Conservation (phyloP, 768 basidiomycete species). For the Tephrocybe sp. region DNA sequence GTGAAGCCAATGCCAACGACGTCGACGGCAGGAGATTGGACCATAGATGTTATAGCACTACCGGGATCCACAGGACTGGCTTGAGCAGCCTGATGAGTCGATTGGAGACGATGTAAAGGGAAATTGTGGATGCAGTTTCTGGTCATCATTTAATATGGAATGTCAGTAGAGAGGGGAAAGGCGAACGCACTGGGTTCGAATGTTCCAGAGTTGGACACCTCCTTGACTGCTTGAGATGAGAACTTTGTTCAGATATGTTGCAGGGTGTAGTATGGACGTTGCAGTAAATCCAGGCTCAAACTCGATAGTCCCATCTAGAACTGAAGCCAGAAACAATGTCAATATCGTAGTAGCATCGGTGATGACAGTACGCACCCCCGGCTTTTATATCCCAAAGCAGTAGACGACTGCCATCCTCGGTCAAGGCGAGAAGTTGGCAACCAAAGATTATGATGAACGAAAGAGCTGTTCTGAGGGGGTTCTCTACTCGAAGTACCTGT, state of each 20-base stretch:
- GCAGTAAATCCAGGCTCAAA: constrained; percentile 88
- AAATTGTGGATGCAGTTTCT: constrained; percentile 88
- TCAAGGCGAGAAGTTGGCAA: constrained; percentile 73
- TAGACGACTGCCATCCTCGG: constrained; percentile 76
- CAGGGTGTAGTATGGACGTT: constrained; percentile 84
- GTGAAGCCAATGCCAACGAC: constrained; percentile 92
- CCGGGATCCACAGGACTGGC: constrained; percentile 23
- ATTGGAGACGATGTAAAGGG: constrained; percentile 50
- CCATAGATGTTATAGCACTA: constrained; percentile 70
- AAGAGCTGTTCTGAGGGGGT: constrained; percentile 62
- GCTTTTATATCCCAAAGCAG: constrained; percentile 71
- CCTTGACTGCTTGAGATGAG: constrained; percentile 84
- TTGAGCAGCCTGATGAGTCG: constrained; percentile 24
- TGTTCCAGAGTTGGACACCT: constrained; percentile 90
- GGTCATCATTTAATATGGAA: background rate
- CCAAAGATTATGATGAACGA: constrained; percentile 79
- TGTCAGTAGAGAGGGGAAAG: background rate
- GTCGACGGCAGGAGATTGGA: constrained; percentile 94
- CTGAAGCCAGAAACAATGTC: constrained; percentile 33
- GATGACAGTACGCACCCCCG: constrained; percentile 38
- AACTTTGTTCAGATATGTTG: constrained; percentile 96
- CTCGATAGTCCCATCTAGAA: constrained; percentile 63
- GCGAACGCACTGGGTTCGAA: constrained; percentile 67
- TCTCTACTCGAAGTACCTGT: constrained; percentile 58
- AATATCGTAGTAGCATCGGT: constrained; percentile 16